Conservation (phyloP, 2,329 filamentous ascomycete species). For the Aschersonia sp. region DNA sequence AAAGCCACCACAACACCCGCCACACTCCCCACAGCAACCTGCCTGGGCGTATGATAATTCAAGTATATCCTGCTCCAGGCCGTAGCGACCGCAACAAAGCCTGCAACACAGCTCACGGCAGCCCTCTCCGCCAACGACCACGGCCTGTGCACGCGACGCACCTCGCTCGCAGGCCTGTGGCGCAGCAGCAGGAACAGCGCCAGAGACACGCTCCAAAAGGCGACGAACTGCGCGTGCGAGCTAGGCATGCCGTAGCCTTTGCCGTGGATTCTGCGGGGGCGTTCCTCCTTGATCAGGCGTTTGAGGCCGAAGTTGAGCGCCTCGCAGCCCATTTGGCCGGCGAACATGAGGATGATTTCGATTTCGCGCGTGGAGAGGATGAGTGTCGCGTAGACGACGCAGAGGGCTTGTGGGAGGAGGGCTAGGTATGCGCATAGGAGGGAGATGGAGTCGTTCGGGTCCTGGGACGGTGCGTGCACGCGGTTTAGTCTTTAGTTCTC, state of each 20-base stretch:
- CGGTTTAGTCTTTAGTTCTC: not conserved
- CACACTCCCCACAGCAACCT: constrained; percentile 67
- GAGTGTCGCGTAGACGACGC: constrained; percentile 78
- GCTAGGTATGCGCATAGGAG: constrained; percentile 88
- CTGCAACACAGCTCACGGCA: constrained; percentile 36
- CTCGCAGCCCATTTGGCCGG: constrained; percentile 84
- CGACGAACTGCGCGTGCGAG: constrained; percentile 89
- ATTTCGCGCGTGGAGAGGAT: constrained; percentile 84
- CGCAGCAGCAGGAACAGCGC: constrained; percentile 73
- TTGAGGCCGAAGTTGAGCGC: constrained; percentile 82
- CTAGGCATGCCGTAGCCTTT: constrained; percentile 96
- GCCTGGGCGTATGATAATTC: constrained; percentile 78
- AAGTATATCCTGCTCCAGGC: constrained; percentile 79
- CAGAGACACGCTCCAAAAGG: constrained; percentile 79
- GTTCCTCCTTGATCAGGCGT: constrained; percentile 80
- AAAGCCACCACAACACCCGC: constrained; percentile 60
- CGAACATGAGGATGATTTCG: constrained; percentile 81
- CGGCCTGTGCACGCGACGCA: constrained; percentile 20
- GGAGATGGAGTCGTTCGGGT: constrained; percentile 73
- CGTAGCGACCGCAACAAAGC: constrained; percentile 51
- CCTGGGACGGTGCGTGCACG: constrained; percentile 32
- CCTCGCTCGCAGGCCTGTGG: constrained; percentile 34
- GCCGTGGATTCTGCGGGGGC: constrained; percentile 69
- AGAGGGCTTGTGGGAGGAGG: constrained; percentile 81
- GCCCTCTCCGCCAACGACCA: constrained; percentile 48